Conservation (phyloP, 257 asterid species). For the Nicotiana noctiflora region DNA sequence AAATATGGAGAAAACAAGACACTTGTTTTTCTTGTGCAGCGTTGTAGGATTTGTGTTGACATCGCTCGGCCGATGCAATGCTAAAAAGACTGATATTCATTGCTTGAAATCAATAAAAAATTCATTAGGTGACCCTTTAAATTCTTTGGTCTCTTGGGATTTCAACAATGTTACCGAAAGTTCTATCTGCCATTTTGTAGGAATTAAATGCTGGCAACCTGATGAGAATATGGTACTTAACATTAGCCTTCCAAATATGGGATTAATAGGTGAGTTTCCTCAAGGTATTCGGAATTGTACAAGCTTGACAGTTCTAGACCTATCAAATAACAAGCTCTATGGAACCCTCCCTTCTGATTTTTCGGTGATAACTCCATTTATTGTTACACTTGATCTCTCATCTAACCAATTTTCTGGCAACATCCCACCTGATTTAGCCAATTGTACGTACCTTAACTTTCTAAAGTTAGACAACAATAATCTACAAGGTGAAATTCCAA, state of each 20-base stretch:
- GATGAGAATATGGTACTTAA: constrained; percentile 7
- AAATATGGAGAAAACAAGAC: no score
- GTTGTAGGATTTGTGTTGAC: no score
- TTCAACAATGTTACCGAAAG: constrained; percentile 13
- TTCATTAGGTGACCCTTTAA: constrained; percentile 17
- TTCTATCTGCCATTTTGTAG: constrained; percentile 3
- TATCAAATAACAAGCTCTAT: constrained; percentile 11
- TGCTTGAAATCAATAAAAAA: constrained; percentile 8
- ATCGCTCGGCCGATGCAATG: no score
- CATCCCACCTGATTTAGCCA: constrained; percentile 12
- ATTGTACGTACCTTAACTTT: background rate
- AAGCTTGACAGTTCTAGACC: no score
- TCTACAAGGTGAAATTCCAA: constrained; percentile 19
- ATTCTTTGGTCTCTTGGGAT: constrained; percentile 10
- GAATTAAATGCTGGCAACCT: constrained; percentile 14
- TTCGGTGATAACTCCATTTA: background rate
- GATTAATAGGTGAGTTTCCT: no score
- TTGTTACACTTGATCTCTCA: constrained; percentile 20
- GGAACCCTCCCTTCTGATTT: constrained; percentile 20
- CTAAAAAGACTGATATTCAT: background rate
- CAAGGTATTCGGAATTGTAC: no score
- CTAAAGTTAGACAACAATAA: constrained; percentile 3
- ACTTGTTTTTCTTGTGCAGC: no score
- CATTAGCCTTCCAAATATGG: constrained; percentile 21
- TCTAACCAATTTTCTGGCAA: constrained; percentile 12